These are phyloP conservation scores for Hypoxylon intermedium DNA, from an alignment of 495 filamentous ascomycete species.

Conservation along the genomic window DNA sequence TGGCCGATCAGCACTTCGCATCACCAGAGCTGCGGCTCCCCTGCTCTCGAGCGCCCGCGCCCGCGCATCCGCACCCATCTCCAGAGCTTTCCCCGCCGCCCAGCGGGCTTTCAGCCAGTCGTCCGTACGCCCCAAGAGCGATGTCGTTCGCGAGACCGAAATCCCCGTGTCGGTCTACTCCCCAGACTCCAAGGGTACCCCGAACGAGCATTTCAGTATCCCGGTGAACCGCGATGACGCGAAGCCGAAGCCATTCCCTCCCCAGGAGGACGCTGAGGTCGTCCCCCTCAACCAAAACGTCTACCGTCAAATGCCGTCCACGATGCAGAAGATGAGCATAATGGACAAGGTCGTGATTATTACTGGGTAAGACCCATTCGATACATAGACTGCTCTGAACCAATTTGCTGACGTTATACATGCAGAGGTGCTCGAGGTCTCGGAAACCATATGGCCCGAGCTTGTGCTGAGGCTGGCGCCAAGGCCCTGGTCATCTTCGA, in stretches of 20 bases:
- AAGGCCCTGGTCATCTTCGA: constrained; percentile 78
- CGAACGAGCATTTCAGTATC: constrained; percentile 74
- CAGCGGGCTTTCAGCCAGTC: constrained; percentile 47
- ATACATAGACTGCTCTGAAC: constrained; percentile 1
- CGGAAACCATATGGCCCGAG: constrained; percentile 78
- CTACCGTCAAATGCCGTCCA: constrained; percentile 60
- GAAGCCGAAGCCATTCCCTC: constrained; percentile 43
- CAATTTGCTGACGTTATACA: constrained; percentile 28
- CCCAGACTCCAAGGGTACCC: constrained; percentile 50
- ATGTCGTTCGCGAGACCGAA: constrained; percentile 59
- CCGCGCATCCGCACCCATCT: constrained; percentile 31
- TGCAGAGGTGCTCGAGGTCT: constrained; percentile 76
- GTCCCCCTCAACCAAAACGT: constrained; percentile 52
- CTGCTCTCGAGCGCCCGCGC: constrained; percentile 39
- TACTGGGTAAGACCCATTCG: constrained; percentile 65
- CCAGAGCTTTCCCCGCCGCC: constrained; percentile 49
- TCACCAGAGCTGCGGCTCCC: constrained; percentile 44
- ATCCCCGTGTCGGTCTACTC: constrained; percentile 58
- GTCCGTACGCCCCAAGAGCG: constrained; percentile 34
- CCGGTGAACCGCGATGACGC: constrained; percentile 69
- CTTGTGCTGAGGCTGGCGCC: constrained; percentile 74
- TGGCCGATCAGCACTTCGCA: constrained; percentile 45
- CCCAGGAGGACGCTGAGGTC: constrained; percentile 46
- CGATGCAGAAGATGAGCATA: constrained; percentile 69
- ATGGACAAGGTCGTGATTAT: constrained; percentile 72